Percentiles rank a stretch among this genome's conserved stretches.
These are phyloP conservation scores for Capsella bursapastoris DNA, from an alignment of 345 rosid genomes.

Conservation along the genomic window DNA sequence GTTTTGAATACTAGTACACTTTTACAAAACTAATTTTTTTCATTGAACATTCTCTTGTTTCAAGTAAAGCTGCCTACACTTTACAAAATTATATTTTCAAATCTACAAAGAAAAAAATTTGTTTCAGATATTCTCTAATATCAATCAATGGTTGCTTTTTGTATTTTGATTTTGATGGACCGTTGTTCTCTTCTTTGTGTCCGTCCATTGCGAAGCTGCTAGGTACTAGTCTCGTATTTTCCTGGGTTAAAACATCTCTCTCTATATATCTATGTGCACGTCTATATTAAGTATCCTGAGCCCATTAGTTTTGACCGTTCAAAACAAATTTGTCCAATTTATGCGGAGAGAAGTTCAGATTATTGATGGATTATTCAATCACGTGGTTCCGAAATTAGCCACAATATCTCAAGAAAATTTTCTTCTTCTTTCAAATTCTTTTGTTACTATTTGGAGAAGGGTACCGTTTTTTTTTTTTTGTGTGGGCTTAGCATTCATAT, in stretches of 20 bases:
- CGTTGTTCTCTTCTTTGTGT: not conserved
- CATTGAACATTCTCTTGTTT: not conserved
- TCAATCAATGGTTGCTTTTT: no score
- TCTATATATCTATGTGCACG: not conserved
- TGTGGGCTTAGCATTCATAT: not conserved
- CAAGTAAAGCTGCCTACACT: no score
- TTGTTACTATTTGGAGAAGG: slow-evolving; percentile 1
- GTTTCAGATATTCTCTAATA: no score
- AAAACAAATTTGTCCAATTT: not conserved
- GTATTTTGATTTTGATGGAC: slow-evolving; percentile 14
- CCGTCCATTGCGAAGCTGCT: slow-evolving; percentile 15
- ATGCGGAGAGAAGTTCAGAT: not conserved
- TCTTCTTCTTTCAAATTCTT: not conserved
- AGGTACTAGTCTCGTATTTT: not conserved
- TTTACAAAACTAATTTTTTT: no score
- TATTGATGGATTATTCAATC: not conserved
- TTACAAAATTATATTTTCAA: not conserved
- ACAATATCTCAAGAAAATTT: not conserved
- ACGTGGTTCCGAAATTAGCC: slow-evolving; percentile 24
- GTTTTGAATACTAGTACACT: no score
- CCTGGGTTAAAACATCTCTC: not conserved
- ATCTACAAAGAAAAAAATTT: not conserved
- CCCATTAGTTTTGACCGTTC: slow-evolving; percentile 10
- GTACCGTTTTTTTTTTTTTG: not conserved
- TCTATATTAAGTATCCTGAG: slow-evolving; percentile 12